A percentile compares a stretch with the other conserved stretches of the same genome.
Conservation (phyloP, 2,329 filamentous ascomycete species). For the Chrysosphaeria jannelii region DNA sequence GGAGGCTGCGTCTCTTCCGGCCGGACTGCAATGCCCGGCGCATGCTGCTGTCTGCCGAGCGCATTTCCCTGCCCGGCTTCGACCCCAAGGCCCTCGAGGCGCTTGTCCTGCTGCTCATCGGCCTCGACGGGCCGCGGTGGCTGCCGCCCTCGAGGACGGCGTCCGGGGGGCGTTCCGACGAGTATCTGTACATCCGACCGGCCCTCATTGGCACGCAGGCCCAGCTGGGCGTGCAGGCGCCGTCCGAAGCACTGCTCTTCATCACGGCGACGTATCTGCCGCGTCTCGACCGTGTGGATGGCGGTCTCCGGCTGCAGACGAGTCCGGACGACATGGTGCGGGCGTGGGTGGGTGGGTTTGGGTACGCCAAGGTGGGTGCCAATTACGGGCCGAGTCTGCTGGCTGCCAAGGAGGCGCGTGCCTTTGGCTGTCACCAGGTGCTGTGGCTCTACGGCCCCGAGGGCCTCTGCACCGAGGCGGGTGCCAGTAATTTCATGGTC, state of each 20-base stretch:
- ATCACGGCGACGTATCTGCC: slow-evolving; percentile 41
- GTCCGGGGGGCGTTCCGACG: slow-evolving; percentile 25
- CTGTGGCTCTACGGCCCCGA: slow-evolving; percentile 73
- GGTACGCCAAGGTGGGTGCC: slow-evolving; percentile 72
- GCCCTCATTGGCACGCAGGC: slow-evolving; percentile 62
- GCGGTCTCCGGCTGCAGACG: slow-evolving; percentile 46
- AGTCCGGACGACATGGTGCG: slow-evolving; percentile 57
- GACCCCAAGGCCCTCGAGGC: slow-evolving; percentile 39
- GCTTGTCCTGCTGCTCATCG: slow-evolving; percentile 40
- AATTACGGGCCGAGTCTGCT: slow-evolving; percentile 73
- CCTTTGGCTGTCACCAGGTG: slow-evolving; percentile 56
- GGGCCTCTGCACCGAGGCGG: slow-evolving; percentile 62
- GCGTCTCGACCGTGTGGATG: slow-evolving; percentile 17
- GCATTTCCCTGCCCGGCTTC: slow-evolving; percentile 50
- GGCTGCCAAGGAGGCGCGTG: slow-evolving; percentile 44
- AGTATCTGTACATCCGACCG: slow-evolving; percentile 61
- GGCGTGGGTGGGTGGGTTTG: slow-evolving; percentile 81
- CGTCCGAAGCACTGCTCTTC: slow-evolving; percentile 66
- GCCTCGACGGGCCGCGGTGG: slow-evolving; percentile 50
- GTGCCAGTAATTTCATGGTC: slow-evolving; percentile 77
- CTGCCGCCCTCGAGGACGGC: slow-evolving; percentile 24
- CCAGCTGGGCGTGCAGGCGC: slow-evolving; percentile 52
- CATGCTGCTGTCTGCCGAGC: slow-evolving; percentile 24
- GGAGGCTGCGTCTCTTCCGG: slow-evolving; percentile 48
- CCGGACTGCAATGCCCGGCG: slow-evolving; percentile 40